These are phyloP conservation scores for Silene noctiflora DNA, from an alignment of 179 eudicot genomes.

Conservation along the genomic window DNA sequence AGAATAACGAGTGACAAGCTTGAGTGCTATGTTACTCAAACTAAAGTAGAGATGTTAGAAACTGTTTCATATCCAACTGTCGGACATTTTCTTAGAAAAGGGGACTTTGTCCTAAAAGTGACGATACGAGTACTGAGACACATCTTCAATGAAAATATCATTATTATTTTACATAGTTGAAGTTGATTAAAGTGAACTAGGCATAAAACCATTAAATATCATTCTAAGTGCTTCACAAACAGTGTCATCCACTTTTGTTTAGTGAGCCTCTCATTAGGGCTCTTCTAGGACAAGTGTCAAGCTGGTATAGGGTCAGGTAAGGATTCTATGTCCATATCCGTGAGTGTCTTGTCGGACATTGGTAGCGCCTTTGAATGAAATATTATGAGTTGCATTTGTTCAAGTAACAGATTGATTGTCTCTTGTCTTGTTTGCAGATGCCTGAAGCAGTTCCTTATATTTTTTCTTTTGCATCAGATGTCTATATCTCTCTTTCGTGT, in stretches of 20 bases:
- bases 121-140: neutral
- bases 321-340: neutral
- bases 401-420: neutral
- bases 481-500: conserved; percentile 68
- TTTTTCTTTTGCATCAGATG: conserved; percentile 76
- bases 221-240: neutral
- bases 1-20: neutral
- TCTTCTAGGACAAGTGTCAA: too few relatives aligned
- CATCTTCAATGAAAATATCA: too few relatives aligned
- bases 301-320: too few relatives aligned
- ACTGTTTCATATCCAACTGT: neutral
- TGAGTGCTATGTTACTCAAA: neutral
- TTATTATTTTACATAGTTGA: too few relatives aligned
- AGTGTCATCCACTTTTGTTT: neutral
- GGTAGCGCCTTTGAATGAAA: neutral
- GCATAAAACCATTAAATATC: neutral
- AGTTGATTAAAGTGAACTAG: neutral
- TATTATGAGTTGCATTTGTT: neutral
- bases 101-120: neutral
- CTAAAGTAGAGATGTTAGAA: neutral
- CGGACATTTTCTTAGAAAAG: neutral
- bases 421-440: conserved; percentile 41
- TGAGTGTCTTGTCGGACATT: neutral
- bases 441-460: conserved; percentile 55
- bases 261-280: too few relatives aligned